These are phyloP conservation scores for Kwoniella heveanensis DNA, from an alignment of 768 basidiomycete genomes.

Conservation along the genomic window DNA sequence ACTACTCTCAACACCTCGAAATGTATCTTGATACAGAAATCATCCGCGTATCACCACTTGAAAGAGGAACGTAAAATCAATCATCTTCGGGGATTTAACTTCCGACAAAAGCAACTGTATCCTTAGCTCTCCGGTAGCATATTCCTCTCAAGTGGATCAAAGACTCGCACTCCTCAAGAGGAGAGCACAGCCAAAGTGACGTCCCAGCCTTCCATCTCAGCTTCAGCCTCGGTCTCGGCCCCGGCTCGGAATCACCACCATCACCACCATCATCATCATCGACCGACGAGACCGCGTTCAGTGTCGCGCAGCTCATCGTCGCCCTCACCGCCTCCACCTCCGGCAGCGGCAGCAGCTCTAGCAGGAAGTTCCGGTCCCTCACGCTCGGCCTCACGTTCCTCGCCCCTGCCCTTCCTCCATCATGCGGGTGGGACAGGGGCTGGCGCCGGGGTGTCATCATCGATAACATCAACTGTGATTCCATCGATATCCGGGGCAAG, in stretches of 20 bases:
- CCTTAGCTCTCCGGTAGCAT: too few relatives aligned
- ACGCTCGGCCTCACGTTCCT: constrained; percentile 5
- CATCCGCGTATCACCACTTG: too few relatives aligned
- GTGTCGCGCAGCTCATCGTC: constrained; percentile 47
- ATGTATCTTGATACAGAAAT: too few relatives aligned
- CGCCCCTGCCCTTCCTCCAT: constrained; percentile 7
- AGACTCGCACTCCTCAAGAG: too few relatives aligned
- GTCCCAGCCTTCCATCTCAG: constrained; percentile 2
- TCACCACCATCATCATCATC: constrained; percentile 18
- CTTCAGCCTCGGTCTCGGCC: constrained; percentile 19
- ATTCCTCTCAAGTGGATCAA: too few relatives aligned
- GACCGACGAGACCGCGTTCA: constrained; percentile 28
- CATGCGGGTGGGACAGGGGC: neutral
- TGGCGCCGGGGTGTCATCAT: neutral
- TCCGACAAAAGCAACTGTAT: neutral
- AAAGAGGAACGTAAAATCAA: neutral
- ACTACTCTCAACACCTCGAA: too few relatives aligned
- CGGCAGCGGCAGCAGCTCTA: neutral
- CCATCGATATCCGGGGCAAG: neutral
- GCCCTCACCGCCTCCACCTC: constrained; percentile 49
- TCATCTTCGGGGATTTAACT: neutral
- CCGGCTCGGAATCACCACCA: constrained; percentile 19
- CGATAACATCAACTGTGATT: neutral
- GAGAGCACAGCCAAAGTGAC: constrained; percentile 16
- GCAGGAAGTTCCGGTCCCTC: neutral